These are phyloP conservation scores for Cercophora newfieldiana DNA, from an alignment of 495 filamentous ascomycete species.

Conservation along the genomic window DNA sequence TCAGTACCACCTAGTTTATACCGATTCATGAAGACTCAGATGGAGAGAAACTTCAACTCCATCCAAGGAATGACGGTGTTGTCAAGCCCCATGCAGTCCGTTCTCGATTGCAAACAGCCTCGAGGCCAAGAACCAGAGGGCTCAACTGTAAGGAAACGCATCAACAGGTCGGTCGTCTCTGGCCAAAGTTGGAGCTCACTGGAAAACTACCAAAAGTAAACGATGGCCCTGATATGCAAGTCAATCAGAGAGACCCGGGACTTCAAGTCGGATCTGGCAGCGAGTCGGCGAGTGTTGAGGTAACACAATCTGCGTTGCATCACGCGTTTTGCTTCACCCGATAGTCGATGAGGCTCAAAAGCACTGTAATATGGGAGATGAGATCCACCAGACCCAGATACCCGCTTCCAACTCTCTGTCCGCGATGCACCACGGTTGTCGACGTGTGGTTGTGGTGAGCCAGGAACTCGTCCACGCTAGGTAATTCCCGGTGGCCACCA, in stretches of 20 bases:
- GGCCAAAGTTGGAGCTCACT: too few relatives aligned
- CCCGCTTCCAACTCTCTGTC: neutral
- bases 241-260: too few relatives aligned
- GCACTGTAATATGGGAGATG: neutral
- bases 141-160: too few relatives aligned
- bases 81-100: too few relatives aligned
- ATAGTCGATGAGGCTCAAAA: neutral
- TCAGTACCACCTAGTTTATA: too few relatives aligned
- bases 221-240: too few relatives aligned
- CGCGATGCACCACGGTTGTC: neutral
- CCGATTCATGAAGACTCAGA: neutral
- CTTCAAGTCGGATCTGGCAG: too few relatives aligned
- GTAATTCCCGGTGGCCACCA: neutral
- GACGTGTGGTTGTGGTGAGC: neutral
- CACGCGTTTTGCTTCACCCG: neutral
- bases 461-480: neutral
- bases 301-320: neutral
- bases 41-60: neutral
- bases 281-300: neutral
- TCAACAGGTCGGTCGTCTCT: too few relatives aligned
- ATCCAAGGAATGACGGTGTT: neutral
- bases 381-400: neutral
- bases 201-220: too few relatives aligned
- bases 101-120: too few relatives aligned
- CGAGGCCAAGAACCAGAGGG: too few relatives aligned